phyloP scores from a whole-genome alignment of 768 basidiomycete genomes.

The Boletus sensibilis region DNA sequence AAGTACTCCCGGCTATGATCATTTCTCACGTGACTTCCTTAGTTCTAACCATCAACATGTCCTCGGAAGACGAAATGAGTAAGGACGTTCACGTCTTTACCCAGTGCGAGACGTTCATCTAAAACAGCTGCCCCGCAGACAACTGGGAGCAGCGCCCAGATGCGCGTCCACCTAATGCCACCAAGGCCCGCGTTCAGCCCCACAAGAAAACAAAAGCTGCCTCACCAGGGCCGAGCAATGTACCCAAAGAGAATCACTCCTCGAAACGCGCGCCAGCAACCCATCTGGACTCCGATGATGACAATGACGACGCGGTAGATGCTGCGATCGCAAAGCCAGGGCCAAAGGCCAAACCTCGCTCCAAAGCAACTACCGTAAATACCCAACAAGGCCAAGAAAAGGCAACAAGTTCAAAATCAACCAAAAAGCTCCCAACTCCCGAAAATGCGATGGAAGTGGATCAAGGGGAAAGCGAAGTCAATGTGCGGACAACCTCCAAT shows the following conservation, averaged over 20 bases:
- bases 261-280: constrained; percentile 13
- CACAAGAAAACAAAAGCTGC: constrained; percentile 19
- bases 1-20: not conserved
- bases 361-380: constrained; percentile 9
- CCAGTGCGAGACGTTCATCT: constrained; percentile 22
- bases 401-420: constrained; percentile 6
- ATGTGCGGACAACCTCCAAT: constrained; percentile 2
- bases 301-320: constrained; percentile 3
- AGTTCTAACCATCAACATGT: constrained; percentile 21
- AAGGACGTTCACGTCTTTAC: constrained; percentile 7
- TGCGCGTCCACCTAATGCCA: constrained; percentile 5
- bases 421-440: constrained; percentile 1
- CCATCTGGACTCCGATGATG: not conserved
- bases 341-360: constrained; percentile 19
- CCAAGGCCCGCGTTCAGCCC: constrained; percentile 17
- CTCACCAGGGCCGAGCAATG: constrained; percentile 15
- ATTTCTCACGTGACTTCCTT: constrained; percentile 10
- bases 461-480: not conserved
- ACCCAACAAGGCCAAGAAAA: constrained; percentile 10
- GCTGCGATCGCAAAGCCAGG: not conserved
- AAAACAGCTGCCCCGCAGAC: constrained; percentile 24
- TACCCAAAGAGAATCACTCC: constrained; percentile 13
- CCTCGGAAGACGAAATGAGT: constrained; percentile 36
- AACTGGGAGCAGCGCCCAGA: constrained; percentile 17
- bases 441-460: constrained; percentile 19